phyloP scores from a whole-genome alignment of 1,284 basidiomycete genomes.

The Cutaneotrichosporon daszewskae region DNA sequence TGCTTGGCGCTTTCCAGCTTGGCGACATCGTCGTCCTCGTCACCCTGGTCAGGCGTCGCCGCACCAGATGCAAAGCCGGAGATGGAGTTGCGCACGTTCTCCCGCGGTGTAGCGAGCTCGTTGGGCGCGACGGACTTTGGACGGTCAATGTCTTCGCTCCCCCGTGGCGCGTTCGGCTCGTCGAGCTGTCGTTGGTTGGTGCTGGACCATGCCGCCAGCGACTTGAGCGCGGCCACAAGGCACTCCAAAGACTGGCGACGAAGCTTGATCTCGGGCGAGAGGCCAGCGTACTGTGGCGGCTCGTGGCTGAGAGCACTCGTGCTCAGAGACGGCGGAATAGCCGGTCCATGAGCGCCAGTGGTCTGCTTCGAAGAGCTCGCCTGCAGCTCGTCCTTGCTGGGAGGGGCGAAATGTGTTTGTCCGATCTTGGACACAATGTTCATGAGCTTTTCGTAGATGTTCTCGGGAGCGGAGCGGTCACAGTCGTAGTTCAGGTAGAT shows the following conservation, averaged over 20 bases:
- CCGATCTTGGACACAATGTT: constrained; percentile 90
- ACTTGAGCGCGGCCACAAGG: constrained; percentile 76
- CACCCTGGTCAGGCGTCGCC: constrained; percentile 54
- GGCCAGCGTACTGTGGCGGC: constrained; percentile 56
- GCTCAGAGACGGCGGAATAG: constrained; percentile 59
- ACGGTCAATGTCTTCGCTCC: constrained; percentile 24
- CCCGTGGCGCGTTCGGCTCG: constrained; percentile 13
- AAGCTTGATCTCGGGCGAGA: constrained; percentile 72
- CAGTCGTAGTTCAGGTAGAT: constrained; percentile 98
- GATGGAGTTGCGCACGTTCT: constrained; percentile 9
- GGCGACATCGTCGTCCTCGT: constrained; percentile 69
- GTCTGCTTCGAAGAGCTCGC: constrained; percentile 28
- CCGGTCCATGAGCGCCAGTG: constrained; percentile 38
- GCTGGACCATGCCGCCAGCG: constrained; percentile 84
- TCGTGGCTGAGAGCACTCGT: constrained; percentile 57
- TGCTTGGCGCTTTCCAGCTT: constrained; percentile 95
- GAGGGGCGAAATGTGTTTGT: constrained; percentile 59
- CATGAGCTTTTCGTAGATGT: constrained; percentile 93
- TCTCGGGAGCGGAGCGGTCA: constrained; percentile 83
- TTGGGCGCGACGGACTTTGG: not conserved
- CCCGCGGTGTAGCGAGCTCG: constrained; percentile 25
- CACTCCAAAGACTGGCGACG: constrained; percentile 85
- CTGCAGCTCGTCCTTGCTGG: constrained; percentile 45
- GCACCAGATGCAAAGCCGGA: constrained; percentile 33
- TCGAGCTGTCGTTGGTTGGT: constrained; percentile 14